Base-by-base conservation (phyloP, 2,329 filamentous ascomycete genomes). In the Zymoseptoria ardabiliae region DNA sequence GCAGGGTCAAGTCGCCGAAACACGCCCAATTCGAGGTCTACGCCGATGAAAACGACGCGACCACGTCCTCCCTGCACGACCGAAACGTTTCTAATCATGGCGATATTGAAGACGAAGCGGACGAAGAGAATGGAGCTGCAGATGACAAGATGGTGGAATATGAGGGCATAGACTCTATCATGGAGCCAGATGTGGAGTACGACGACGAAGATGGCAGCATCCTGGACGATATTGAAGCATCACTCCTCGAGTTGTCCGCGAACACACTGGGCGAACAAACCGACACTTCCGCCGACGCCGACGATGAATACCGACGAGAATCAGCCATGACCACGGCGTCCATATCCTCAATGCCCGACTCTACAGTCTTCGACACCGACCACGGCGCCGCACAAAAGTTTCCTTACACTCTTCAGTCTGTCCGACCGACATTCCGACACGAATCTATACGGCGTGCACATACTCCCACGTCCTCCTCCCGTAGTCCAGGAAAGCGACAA, bases 381-480 rank as follows among this genome's bases (percentile, higher is more conserved):
- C 55, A 65, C 53, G 64, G 70, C 9, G 56, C 23, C 17, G 41
- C 58, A 2, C 60, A 61, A 56, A 62, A 61, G 23, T 66, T 69
- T 23, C 78, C 82, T 2, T 82, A 81, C n/a, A 76, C 81, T 21
- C 82, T 86, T 56, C 79, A 80, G 7, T 83, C 82, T 7, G 79
- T 81, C 8, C 81, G 87, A 2, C 82, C 85, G 4, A 81, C 83
- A 1, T 90, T 91, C 70, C 81, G 87, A 53, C 87, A 87, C 11
- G 87, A 86, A 1, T 85, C 85, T 11, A 83, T 90, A 7, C 84
- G 85, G 54, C 85, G 85, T 1, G 80, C 90, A 74, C 88, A 90
- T 65, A 89, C 86, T 0, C 87, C 86, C 0, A 77, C 84, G 0
- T 76, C 80, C 0, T 86, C 85, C 0, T 75, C 79, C 54, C 72